Base-by-base conservation (phyloP, 164 flowering plant genomes). In the Buxus sempervirens region DNA sequence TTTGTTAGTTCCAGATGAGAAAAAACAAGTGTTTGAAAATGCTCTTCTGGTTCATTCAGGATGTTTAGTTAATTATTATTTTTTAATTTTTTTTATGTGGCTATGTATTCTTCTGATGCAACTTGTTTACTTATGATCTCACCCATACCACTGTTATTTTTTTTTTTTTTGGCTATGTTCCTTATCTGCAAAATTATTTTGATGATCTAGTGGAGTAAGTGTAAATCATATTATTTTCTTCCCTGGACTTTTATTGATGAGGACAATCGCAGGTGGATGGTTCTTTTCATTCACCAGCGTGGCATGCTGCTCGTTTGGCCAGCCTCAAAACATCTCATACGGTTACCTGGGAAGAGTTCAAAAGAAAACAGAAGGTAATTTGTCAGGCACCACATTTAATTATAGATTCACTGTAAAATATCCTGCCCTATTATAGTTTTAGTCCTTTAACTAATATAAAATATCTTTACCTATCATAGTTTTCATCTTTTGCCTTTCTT, bases 281-380 rank as follows among this genome's bases (percentile, higher is more conserved):
- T 86, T 93, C 99, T 71, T 96, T 96, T 93, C 99, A 96, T 93
- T 85, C 99, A 81, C 99, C 99, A 93, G 99, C 84, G 83, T 96
- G 99, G 99, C 99, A 96, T 91, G 99, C 99, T 69, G 99, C 99
- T 75, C 98, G 99, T 80, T 87, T 96, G 98, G 98, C 99, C 68
- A 93, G 97, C 84, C 95, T 96, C 63, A 93, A 90, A 57, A 96
- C 96, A 63, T 89, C 99, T 65, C 97, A 96, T 76, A 96, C 99
- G 19, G 60, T 96, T 65, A 96, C 99, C 22, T 96, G 99, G 99
- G 99, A 96, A 76, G 99, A 96, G 79, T 96, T 24, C 78, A 96
- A 93, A 68, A 81, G 64, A 84, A 96, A 93, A 79, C 98, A 93
- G 63, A 93, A 93, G 99, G 99, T 90, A 78, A 72, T 63, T 5